Evolutionary conservation across 768 basidiomycete genomes (phyloP).

Genomic region (Amanita thiersii): DNA sequence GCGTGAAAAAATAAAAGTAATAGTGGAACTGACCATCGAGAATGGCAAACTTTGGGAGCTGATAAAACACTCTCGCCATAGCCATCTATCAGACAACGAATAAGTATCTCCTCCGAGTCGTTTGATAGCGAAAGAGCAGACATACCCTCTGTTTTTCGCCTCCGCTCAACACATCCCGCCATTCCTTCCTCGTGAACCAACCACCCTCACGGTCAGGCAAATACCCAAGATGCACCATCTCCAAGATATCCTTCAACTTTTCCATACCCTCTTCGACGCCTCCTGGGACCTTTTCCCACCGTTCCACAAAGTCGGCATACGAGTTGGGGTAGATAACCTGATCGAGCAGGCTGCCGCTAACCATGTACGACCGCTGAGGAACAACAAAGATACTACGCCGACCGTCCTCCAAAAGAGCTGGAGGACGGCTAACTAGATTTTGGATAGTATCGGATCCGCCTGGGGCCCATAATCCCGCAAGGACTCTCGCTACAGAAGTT

Average conservation of each 20-base stretch:
- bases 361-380: conserved; percentile 92
- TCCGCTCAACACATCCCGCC: conserved; percentile 92
- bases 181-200: conserved; percentile 85
- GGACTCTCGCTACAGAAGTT: conserved; percentile 79
- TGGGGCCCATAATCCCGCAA: conserved; percentile 85
- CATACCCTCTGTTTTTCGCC: conserved; percentile 91
- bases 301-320: conserved; percentile 59
- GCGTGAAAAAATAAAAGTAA: neutral
- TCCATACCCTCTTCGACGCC: conserved; percentile 45
- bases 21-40: conserved; percentile 59
- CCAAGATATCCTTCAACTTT: conserved; percentile 71
- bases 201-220: conserved; percentile 85
- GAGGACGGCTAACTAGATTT: conserved; percentile 4
- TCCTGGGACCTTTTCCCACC: neutral
- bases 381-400: conserved; percentile 69
- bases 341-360: conserved; percentile 77
- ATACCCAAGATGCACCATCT: conserved; percentile 79
- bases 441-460: conserved; percentile 20
- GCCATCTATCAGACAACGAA: conserved; percentile 50
- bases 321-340: conserved; percentile 93
- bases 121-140: conserved; percentile 2
- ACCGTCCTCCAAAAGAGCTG: conserved; percentile 21
- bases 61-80: conserved; percentile 90
- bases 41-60: conserved; percentile 73
- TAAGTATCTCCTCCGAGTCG: conserved; percentile 9